Base-by-base conservation (phyloP, 768 basidiomycete genomes). In the Termitomyces sp. region DNA sequence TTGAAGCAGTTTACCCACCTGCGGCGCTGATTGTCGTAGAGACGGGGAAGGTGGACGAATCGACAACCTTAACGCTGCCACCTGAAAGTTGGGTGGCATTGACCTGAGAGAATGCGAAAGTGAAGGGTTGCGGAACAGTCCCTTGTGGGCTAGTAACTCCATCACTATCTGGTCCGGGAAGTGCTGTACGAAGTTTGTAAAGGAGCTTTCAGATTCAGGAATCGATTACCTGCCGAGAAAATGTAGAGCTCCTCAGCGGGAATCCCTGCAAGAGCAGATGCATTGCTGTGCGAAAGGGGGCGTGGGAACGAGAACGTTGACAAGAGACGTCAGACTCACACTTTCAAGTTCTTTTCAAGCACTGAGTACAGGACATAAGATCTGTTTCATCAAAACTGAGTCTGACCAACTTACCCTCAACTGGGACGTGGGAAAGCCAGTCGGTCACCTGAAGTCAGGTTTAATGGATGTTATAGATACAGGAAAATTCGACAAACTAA, bases 1-100 rank as follows among this genome's bases (percentile, higher is more conserved):
- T 32, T 24, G 20, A 32, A 32, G 8, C 36, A 32, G 41, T 18
- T 10, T 4, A 46, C 62, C 20, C 52, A 66, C 66, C 66, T 18
- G 81, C 84, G 3, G 75, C 81, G 13, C 81, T 74, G 48, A 83
- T 83, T 1, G 75, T 78, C 56, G 67, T 77, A n/a, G 83, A 76
- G 24, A 80, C 66, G 22, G 74, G 69, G 70, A 86, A 86, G 14
- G 71, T 78, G 8, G 76, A 71, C 0, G 80, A 78, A 65, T 83
- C 83, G 13, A 79, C 78, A 43, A 80, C 71, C 64, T 80, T 82
- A 45, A 79, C 75, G 2, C 72, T 68, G 16, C 83, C 83, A 1
- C 84, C 84, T 8, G 71, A 59, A 9, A 78, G 67, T 50, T 72
- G 64, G 3, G 78, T 82, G 6, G 74, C 67, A 18, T 73, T 69